A percentile compares a stretch with the other conserved stretches of the same genome.
Conservation (phyloP, 768 basidiomycete genomes). For the Leucogyrophana mollusca region DNA sequence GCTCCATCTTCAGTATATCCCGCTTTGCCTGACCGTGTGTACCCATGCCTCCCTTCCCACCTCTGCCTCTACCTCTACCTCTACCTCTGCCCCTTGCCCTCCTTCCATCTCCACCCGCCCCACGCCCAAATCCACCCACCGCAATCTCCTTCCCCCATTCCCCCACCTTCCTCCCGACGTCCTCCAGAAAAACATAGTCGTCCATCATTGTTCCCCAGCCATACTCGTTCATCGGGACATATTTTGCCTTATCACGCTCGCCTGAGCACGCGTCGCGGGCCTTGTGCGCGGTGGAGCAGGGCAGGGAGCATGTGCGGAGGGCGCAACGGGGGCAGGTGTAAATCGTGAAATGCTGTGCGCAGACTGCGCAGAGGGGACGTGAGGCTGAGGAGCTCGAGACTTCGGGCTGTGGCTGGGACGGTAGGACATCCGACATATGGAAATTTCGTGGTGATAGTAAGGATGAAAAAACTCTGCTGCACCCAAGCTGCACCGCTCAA, state of each 20-base stretch:
- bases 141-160: conserved; percentile 74
- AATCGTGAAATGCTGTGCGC: too few relatives aligned
- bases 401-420: too few relatives aligned
- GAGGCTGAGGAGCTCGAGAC: too few relatives aligned
- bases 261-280: conserved; percentile 60
- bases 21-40: too few relatives aligned
- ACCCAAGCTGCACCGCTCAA: too few relatives aligned
- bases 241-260: conserved; percentile 67
- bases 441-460: too few relatives aligned
- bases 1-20: conserved; percentile 65
- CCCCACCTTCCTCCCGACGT: conserved; percentile 69
- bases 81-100: conserved; percentile 20
- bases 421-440: too few relatives aligned
- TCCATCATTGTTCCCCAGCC: conserved; percentile 86
- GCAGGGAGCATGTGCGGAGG: conserved; percentile 68
- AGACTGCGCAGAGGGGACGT: too few relatives aligned
- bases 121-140: conserved; percentile 47
- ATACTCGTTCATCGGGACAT: conserved; percentile 81
- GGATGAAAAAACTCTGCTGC: too few relatives aligned
- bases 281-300: conserved; percentile 74
- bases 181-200: conserved; percentile 87
- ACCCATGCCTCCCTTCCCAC: conserved; percentile 27
- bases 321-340: conserved; percentile 83
- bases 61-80: conserved; percentile 29
- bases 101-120: conserved; percentile 8